These are phyloP conservation scores for Sclerospora graminicola DNA, from an alignment of 352 stramenopile species.

Conservation along the genomic window DNA sequence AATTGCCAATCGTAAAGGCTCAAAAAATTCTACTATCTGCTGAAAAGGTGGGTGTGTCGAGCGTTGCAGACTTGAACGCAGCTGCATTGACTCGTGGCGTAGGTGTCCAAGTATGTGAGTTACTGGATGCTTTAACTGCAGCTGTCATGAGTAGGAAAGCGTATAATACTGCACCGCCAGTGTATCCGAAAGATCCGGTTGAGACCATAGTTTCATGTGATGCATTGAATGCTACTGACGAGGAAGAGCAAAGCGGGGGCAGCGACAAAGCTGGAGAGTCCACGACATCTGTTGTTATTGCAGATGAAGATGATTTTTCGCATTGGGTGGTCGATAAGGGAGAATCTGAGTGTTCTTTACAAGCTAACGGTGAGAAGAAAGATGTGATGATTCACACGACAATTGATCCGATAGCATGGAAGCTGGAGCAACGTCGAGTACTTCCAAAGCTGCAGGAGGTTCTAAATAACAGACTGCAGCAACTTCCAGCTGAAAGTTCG, in stretches of 20 bases:
- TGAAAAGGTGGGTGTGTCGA: conserved; percentile 29
- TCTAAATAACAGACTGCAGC: no score
- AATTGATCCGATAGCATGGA: no score
- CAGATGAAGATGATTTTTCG: conserved; percentile 26
- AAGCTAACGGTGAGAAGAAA: no score
- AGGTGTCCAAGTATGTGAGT: conserved; percentile 39
- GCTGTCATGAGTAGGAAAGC: conserved; percentile 19
- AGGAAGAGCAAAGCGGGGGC: conserved; percentile 10
- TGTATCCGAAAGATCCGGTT: conserved; percentile 30
- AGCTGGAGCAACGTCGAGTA: no score
- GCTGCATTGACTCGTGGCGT: conserved; percentile 28
- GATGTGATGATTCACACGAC: no score
- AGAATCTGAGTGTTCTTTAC: no score
- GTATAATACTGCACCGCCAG: conserved; percentile 8
- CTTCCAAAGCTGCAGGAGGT: no score
- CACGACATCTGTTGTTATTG: conserved; percentile 9
- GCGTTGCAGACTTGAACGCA: conserved; percentile 24
- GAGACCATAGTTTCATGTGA: conserved; percentile 37
- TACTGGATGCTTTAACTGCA: conserved; percentile 38
- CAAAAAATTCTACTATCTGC: conserved; percentile 48
- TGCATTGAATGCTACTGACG: conserved; percentile 33
- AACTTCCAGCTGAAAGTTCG: no score
- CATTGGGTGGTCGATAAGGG: conserved; percentile 35
- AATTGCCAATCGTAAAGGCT: conserved; percentile 18
- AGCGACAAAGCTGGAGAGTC: no score